Base-by-base conservation (phyloP, 306 rosid genomes). In the Lithocarpus polystachyus region DNA sequence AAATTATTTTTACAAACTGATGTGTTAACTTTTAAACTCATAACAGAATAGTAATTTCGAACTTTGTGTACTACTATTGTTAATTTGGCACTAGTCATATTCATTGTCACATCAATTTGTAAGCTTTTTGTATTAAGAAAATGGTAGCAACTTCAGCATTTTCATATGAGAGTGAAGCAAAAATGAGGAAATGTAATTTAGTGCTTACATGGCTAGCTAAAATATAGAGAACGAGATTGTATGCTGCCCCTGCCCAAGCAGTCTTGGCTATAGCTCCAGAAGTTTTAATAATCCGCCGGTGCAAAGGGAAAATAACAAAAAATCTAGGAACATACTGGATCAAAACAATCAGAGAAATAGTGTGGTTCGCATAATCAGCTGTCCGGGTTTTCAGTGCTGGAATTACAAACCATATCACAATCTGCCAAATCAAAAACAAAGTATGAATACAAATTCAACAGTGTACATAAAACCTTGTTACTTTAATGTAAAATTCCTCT, bases 241-340 rank as follows among this genome's bases (percentile, higher is more conserved):
- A 92, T 6, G 80, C 82, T 22, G 99, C 93, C 19, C 98, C 98
- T 13, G 91, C 93, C 85, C 94, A 81, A 59, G 97, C 94, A 45
- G 90, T 92, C 87, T 89, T 88, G 74, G 94, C 86, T 74, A 95
- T 88, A 4, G 90, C 89, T 19, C 99, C 99, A 0, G 97, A 88
- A 26, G 89, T 85, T 80, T 91, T 95, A 31, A 88, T 75, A 70
- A 95, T 95, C 79, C 84, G 86, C 1, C 87, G 79, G 81, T 85
- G 90, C 13, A 94, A 85, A 48, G 97, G 99, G 56, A 95, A 92
- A 52, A 95, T 82, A 69, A 89, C 89, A 57, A 92, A 85, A 75
- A 88, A 81, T 4, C 98, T 79, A 7, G 99, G 99, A 75, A 91
- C 70, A 52, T 85, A 95, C 74, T 95, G 99, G 73, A 91, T 51